Evolutionary conservation across 352 stramenopile species (phyloP), one percentile per base, ranked within the genome.

Genomic region (Pilasporangium apinafurcum): DNA sequence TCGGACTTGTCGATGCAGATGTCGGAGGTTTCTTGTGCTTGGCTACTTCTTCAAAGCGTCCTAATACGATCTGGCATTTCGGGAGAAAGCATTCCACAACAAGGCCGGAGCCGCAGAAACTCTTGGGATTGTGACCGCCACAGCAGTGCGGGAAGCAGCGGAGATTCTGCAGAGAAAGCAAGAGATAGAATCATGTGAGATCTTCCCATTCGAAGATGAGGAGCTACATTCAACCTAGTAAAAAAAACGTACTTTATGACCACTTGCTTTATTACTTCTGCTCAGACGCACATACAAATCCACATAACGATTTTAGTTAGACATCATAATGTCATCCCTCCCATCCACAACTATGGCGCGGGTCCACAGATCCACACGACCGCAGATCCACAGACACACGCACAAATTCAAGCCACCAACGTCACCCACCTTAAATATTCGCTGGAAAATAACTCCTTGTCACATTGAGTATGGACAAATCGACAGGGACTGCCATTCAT

Each of bases 221-320:
- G 31, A 42, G n/a, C 17, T 5, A 28, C 12, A 3, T 10, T 1
- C 10, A 25, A 51, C 3, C 4, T 25, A 8, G 30, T 31, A 22
- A 13, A 5, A 31, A 35, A n/a, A 9, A 45, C 54, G 21, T 37
- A 79, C 67, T 48, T 92, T 92, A 53, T 89, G 75, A 14, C 80
- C 80, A 32, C 80, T 88, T 2, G 80, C 77, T 59, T 92, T 92
- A 61, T 92, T 92, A 56, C 74, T 89, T 66, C 79, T 91, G 48
- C 37, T 56, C 18, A 21, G 2, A 45, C 6, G 21, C 38, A 39
- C 8, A 33, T 22, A 37, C 25, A 59, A 33, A 21, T 18, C 4
- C 17, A 48, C 34, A 45, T 25, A 20, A 24, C 21, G 35, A 30
- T 40, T 8, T 14, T 41, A 24, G 36, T 40, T 25, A 29, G n/a